Percentiles rank a stretch among this genome's conserved stretches.
Evolutionary conservation across 495 filamentous ascomycete species (phyloP).

Genomic region (Bacidia gigantensis): DNA sequence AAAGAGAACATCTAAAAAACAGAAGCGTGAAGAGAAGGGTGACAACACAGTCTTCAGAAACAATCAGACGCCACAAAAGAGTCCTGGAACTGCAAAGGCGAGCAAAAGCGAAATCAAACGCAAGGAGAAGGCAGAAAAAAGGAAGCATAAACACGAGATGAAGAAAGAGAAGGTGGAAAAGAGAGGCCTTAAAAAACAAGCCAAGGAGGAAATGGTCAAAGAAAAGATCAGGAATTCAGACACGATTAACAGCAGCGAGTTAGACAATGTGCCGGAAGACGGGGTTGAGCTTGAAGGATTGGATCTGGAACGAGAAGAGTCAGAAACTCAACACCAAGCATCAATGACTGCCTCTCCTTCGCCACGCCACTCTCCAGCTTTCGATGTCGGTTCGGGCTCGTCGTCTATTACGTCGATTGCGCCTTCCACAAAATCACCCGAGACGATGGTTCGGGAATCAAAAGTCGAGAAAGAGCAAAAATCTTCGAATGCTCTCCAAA

Average conservation of each 20-base stretch:
- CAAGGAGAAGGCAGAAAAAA: constrained; percentile 25
- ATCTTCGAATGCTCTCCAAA: not conserved
- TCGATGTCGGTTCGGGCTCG: constrained; percentile 49
- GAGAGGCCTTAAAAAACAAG: not conserved
- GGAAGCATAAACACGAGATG: constrained; percentile 33
- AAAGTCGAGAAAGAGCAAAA: not conserved
- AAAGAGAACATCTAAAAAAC: constrained; percentile 33
- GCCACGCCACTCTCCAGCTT: constrained; percentile 47
- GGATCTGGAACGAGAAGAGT: constrained; percentile 21
- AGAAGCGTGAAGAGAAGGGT: constrained; percentile 24
- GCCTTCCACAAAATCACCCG: constrained; percentile 30
- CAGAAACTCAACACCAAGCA: constrained; percentile 28
- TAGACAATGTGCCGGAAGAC: constrained; percentile 13
- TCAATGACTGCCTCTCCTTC: constrained; percentile 35
- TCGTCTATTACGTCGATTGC: constrained; percentile 61
- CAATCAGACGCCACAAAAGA: not conserved
- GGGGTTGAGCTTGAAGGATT: constrained; percentile 21
- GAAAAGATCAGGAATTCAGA: constrained; percentile 22
- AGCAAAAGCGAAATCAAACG: not conserved
- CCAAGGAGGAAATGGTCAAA: not conserved
- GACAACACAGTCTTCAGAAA: not conserved
- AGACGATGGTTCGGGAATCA: not conserved
- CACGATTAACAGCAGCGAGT: constrained; percentile 6
- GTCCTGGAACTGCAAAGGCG: not conserved
- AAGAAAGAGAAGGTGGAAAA: constrained; percentile 32